A percentile compares a stretch with the other conserved stretches of the same genome.
These are phyloP conservation scores for Vigna angularis DNA, from an alignment of 306 rosid species.

Conservation along the genomic window DNA sequence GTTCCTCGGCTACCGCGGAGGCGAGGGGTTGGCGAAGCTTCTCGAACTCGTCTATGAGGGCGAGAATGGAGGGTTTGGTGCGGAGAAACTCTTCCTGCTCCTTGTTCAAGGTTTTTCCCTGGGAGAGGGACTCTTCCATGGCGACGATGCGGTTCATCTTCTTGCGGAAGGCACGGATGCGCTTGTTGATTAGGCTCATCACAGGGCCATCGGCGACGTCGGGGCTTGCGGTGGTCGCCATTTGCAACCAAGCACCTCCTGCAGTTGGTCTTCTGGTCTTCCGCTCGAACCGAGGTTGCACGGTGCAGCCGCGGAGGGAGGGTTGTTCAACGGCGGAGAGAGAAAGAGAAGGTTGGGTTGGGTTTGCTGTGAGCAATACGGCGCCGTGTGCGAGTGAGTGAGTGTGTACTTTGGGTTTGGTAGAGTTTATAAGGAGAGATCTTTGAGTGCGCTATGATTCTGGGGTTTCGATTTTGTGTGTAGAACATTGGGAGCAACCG, in stretches of 20 bases:
- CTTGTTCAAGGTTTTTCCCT: constrained; percentile 77
- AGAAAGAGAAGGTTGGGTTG: neutral
- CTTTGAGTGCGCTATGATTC: neutral
- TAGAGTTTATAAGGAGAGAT: neutral
- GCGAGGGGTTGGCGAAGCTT: constrained; percentile 90
- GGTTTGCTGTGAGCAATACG: neutral
- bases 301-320: constrained; percentile 26
- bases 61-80: constrained; percentile 67
- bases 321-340: neutral
- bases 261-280: neutral
- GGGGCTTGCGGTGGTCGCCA: constrained; percentile 67
- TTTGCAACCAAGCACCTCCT: constrained; percentile 38
- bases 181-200: constrained; percentile 87
- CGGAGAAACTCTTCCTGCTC: constrained; percentile 90
- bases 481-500: neutral
- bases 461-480: neutral
- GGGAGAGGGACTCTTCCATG: constrained; percentile 79
- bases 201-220: constrained; percentile 90
- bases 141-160: constrained; percentile 73
- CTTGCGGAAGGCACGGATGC: constrained; percentile 83
- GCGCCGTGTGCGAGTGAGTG: neutral
- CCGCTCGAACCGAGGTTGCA: neutral
- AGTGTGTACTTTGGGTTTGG: neutral
- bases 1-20: constrained; percentile 72
- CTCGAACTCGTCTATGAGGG: constrained; percentile 84